phyloP scores from a whole-genome alignment of 108 stramenopile species.

The Nitzschia palea region DNA sequence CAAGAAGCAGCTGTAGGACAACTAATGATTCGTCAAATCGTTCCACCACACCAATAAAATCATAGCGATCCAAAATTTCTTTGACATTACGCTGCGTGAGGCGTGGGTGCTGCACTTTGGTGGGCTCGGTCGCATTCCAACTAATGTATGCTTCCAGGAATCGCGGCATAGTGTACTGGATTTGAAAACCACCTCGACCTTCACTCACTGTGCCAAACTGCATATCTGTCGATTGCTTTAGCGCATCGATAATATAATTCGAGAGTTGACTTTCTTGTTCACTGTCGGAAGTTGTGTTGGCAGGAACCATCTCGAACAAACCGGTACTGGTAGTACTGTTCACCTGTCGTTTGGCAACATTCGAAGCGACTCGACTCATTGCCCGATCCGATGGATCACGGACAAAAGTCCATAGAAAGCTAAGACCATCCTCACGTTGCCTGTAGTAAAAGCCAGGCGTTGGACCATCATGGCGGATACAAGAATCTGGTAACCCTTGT shows the following conservation, averaged over 20 bases:
- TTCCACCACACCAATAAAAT: slow-evolving; percentile 46
- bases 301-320: too few relatives aligned
- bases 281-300: background rate
- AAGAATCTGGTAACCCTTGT: background rate
- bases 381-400: slow-evolving; percentile 35
- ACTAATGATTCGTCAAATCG: slow-evolving; percentile 61
- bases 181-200: slow-evolving; percentile 44
- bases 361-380: slow-evolving; percentile 9
- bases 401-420: slow-evolving; percentile 36
- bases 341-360: background rate
- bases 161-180: slow-evolving; percentile 16
- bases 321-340: background rate
- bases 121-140: slow-evolving; percentile 17
- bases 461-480: slow-evolving; percentile 32
- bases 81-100: slow-evolving; percentile 22
- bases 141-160: slow-evolving; percentile 1
- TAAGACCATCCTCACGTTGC: slow-evolving; percentile 4
- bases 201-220: slow-evolving; percentile 20
- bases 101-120: slow-evolving; percentile 6
- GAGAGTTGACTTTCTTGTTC: background rate
- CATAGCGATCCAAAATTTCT: slow-evolving; percentile 31
- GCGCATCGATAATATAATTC: background rate
- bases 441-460: slow-evolving; percentile 14
- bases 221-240: slow-evolving; percentile 9
- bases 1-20: slow-evolving; percentile 38